These are phyloP conservation scores for Salix exigua DNA, from an alignment of 345 rosid species.

Conservation along the genomic window DNA sequence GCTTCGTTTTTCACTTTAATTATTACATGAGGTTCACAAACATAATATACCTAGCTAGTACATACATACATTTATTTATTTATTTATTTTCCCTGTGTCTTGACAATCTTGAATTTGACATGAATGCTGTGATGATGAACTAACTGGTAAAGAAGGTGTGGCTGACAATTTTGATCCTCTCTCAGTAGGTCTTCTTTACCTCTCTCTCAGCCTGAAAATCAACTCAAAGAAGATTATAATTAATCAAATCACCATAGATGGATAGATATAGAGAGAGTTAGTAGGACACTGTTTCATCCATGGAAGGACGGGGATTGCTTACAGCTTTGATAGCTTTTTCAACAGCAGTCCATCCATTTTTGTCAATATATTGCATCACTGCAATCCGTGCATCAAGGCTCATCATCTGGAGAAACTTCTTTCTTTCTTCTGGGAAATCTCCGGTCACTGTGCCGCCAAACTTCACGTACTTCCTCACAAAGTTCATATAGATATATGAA, in stretches of 20 bases:
- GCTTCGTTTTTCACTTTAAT: too few species aligned
- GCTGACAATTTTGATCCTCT: neutral
- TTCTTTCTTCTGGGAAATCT: slow-evolving; percentile 52
- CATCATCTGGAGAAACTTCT: slow-evolving; percentile 80
- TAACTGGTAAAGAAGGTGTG: neutral
- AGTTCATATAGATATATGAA: slow-evolving; percentile 67
- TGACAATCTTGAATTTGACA: too few species aligned
- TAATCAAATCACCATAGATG: neutral
- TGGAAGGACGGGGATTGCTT: slow-evolving; percentile 1
- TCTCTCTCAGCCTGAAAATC: slow-evolving; percentile 76
- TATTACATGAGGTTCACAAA: too few species aligned
- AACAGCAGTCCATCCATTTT: slow-evolving; percentile 75
- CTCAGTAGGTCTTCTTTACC: slow-evolving; percentile 40
- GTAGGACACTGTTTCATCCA: too few species aligned
- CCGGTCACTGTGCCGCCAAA: slow-evolving; percentile 44
- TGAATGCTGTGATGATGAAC: too few species aligned
- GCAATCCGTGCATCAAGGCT: slow-evolving; percentile 81
- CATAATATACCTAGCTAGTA: too few species aligned
- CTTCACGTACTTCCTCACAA: slow-evolving; percentile 58
- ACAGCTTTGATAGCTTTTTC: slow-evolving; percentile 76
- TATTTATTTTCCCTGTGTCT: too few species aligned
- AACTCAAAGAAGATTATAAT: neutral
- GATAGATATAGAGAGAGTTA: too few species aligned
- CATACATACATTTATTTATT: too few species aligned
- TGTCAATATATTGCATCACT: slow-evolving; percentile 57